Base-by-base conservation (phyloP, 108 stramenopile species). In the Cyclostephanos tholiformis region DNA sequence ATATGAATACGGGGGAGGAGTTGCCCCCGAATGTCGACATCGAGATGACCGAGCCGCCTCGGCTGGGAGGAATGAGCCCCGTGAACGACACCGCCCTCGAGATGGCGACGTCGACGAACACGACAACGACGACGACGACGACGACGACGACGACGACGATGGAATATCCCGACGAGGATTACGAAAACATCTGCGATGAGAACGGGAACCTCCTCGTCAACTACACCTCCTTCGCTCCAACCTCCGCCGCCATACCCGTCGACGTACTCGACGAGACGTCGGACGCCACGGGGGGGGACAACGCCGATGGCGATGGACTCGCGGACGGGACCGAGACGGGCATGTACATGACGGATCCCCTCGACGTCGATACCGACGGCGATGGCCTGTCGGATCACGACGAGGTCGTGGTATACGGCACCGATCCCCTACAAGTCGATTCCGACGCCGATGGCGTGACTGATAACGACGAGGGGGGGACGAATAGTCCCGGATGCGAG, bases 341-440 rank as follows among this genome's bases (percentile, higher is more conserved):
- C n/a, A 55, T 56, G 39, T 38, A 69, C 6, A 66, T 65, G 13
- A 74, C 72, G 5, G 23, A 68, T 39, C 72, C 72, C 32, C 19
- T 30, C 30, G 56, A 23, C 11, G 11, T 55, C 23, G 72, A 74
- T 30, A 55, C 26, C 10, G 72, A 74, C 39, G 67, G 67, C 12
- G 72, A 74, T 16, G 72, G 72, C 30, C 17, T 74, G 30, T 58
- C 22, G 4, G 72, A 74, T n/a, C n/a, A n/a, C n/a, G n/a, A n/a
- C n/a, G n/a, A n/a, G n/a, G n/a, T n/a, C n/a, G n/a, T n/a, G n/a
- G n/a, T n/a, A n/a, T n/a, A n/a, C n/a, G n/a, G n/a, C n/a, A n/a
- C n/a, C n/a, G n/a, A n/a, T n/a, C n/a, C n/a, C n/a, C n/a, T n/a
- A n/a, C n/a, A n/a, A n/a, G n/a, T n/a, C n/a, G 32, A 32, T 4